Evolutionary conservation across 305 asterid species (phyloP).

Genomic region (Euphrasia arctica): DNA sequence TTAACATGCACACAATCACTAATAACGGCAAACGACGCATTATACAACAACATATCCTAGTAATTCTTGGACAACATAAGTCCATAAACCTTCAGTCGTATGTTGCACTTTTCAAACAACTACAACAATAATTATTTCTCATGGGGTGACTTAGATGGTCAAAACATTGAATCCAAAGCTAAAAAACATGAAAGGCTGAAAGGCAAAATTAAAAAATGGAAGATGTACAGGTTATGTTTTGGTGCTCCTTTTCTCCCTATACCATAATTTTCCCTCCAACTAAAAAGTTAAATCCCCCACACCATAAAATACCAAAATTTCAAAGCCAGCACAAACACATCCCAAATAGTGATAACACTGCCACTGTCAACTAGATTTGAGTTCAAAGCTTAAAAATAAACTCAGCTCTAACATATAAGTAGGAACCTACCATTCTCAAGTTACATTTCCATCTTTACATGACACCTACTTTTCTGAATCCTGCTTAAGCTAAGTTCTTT

Average conservation of each 20-base stretch:
- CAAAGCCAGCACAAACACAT: slow-evolving; percentile 14
- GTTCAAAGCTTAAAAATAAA: background rate
- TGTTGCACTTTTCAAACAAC: slow-evolving; percentile 16
- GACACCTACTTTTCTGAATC: slow-evolving; percentile 6
- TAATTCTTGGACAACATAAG: slow-evolving; percentile 13
- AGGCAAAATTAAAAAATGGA: background rate
- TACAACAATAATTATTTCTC: background rate
- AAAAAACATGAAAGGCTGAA: background rate
- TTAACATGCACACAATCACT: background rate
- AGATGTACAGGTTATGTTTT: background rate
- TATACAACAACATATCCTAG: slow-evolving; percentile 12
- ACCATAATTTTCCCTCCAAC: background rate
- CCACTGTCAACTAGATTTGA: background rate
- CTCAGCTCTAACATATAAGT: background rate
- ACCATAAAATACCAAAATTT: slow-evolving; percentile 4
- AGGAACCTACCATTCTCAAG: background rate
- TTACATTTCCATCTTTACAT: slow-evolving; percentile 4
- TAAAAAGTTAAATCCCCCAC: slow-evolving; percentile 9
- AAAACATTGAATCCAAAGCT: background rate
- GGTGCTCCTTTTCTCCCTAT: background rate
- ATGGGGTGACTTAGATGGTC: slow-evolving; percentile 1
- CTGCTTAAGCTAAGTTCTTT: slow-evolving; percentile 4
- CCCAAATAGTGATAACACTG: background rate
- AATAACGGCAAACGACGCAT: slow-evolving; percentile 2
- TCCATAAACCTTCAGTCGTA: background rate